Evolutionary conservation across 208 protist genomes (phyloP), one percentile per base, ranked within the genome.

Genomic region (Lotmaria passim): DNA sequence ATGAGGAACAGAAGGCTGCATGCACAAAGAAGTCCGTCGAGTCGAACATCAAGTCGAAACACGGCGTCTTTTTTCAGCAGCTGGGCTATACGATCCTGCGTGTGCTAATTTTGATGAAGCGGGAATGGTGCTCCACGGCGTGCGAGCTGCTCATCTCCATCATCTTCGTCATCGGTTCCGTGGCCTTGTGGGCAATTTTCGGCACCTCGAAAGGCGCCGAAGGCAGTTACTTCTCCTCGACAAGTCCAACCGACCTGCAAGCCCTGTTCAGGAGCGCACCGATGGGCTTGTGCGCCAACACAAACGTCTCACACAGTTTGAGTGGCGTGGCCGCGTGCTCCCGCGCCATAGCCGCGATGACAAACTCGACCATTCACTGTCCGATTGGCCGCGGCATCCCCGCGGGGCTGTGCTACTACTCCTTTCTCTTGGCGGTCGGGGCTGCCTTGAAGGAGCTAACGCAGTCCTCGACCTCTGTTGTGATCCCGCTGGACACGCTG

Each of bases 61-160:
- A 47, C 23, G 62, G 51, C 0, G 60, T 73, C 12, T 87, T 76
- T 69, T 76, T 57, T 28, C 56, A 63, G 33, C 86, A 92, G 63
- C 75, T 92, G 17, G 69, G 75, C 31, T 62, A 70, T 48, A 92
- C 83, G 7, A 77, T 92, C 3, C 58, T 78, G 63, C 79, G 84
- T 39, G 57, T 83, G 31, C 53, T 87, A 12, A 30, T 81, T 2
- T 79, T 85, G n/a, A 83, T 84, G 69, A 55, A 65, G 44, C 83
- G 82, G 10, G 82, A 86, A 38, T 75, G 68, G 55, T 64, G 63
- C 33, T 82, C 75, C 23, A 84, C 65, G 43, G 31, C 75, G 41
- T 76, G 74, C 44, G 87, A 90, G 75, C 23, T 90, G 14, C 2
- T 87, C 14, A 80, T 90, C 23, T 85, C 87, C 8, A 84, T 93